These are phyloP conservation scores for Fistulifera pelliculosa DNA, from an alignment of 108 stramenopile genomes.

Conservation along the genomic window DNA sequence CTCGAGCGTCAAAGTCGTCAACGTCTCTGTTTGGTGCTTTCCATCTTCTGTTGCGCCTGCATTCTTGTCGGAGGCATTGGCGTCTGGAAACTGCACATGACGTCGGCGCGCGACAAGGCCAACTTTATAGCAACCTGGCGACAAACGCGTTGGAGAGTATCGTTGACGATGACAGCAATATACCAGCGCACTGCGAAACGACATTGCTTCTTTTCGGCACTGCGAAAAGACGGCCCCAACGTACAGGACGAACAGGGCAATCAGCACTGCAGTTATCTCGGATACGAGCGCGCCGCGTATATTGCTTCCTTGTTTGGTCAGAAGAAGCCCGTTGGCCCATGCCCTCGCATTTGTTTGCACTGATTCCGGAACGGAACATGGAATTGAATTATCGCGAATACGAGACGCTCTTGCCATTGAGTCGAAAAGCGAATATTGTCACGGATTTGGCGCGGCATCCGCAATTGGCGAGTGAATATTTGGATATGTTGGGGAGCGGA, in stretches of 20 bases:
- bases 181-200: slow-evolving; percentile 19
- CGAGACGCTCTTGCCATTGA: slow-evolving; percentile 32
- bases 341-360: slow-evolving; percentile 30
- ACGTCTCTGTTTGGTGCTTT: too few species aligned
- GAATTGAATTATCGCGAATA: slow-evolving; percentile 38
- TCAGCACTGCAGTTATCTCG: slow-evolving; percentile 33
- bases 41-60: too few species aligned
- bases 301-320: slow-evolving; percentile 26
- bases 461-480: slow-evolving; percentile 10
- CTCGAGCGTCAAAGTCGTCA: too few species aligned
- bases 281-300: slow-evolving; percentile 32
- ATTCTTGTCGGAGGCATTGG: too few species aligned
- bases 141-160: too few species aligned
- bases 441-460: slow-evolving; percentile 10
- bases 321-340: slow-evolving; percentile 21
- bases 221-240: slow-evolving; percentile 38
- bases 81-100: too few species aligned
- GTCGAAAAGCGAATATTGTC: slow-evolving; percentile 13
- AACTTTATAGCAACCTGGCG: too few species aligned
- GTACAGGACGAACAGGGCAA: slow-evolving; percentile 21
- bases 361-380: slow-evolving; percentile 11
- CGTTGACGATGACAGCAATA: too few species aligned
- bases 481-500: slow-evolving; percentile 13
- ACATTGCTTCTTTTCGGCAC: slow-evolving; percentile 42
- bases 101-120: too few species aligned